These are phyloP conservation scores for Entomophthora muscae DNA, from an alignment of 371 early-diverging fungal species.

Conservation along the genomic window DNA sequence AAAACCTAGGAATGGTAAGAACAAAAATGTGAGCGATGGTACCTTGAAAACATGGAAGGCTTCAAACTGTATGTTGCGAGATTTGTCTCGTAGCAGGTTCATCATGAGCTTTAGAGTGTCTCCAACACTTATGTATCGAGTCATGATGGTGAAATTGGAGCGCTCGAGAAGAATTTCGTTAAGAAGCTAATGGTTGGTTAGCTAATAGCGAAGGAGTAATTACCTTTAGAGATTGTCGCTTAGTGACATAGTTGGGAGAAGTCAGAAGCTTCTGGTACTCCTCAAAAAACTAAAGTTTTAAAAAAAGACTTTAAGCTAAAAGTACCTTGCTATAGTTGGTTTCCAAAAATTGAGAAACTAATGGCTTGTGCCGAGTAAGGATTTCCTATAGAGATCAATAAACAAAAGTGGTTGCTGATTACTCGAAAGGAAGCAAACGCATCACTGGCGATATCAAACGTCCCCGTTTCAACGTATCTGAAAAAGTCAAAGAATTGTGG, in stretches of 20 bases:
- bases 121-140: slow-evolving; percentile 75
- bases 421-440: slow-evolving; percentile 93
- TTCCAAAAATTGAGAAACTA: slow-evolving; percentile 79
- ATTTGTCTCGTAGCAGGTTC: slow-evolving; percentile 83
- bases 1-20: slow-evolving; percentile 45
- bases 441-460: slow-evolving; percentile 94
- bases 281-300: slow-evolving; percentile 59
- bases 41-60: slow-evolving; percentile 98
- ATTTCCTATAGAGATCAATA: slow-evolving; percentile 37
- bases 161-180: slow-evolving; percentile 93
- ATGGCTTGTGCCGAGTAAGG: slow-evolving; percentile 79
- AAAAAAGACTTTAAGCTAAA: not conserved
- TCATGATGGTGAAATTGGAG: slow-evolving; percentile 88
- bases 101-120: slow-evolving; percentile 94
- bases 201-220: not conserved
- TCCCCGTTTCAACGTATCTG: slow-evolving; percentile 83
- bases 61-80: slow-evolving; percentile 95
- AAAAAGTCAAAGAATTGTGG: slow-evolving; percentile 81
- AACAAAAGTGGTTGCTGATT: not conserved
- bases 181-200: slow-evolving; percentile 38
- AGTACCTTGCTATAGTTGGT: slow-evolving; percentile 69
- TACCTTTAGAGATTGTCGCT: slow-evolving; percentile 93
- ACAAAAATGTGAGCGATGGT: not conserved
- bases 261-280: slow-evolving; percentile 67
- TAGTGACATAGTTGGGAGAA: slow-evolving; percentile 91